Base-by-base conservation (phyloP, 1,284 basidiomycete species). In the Ustilago sp. region DNA sequence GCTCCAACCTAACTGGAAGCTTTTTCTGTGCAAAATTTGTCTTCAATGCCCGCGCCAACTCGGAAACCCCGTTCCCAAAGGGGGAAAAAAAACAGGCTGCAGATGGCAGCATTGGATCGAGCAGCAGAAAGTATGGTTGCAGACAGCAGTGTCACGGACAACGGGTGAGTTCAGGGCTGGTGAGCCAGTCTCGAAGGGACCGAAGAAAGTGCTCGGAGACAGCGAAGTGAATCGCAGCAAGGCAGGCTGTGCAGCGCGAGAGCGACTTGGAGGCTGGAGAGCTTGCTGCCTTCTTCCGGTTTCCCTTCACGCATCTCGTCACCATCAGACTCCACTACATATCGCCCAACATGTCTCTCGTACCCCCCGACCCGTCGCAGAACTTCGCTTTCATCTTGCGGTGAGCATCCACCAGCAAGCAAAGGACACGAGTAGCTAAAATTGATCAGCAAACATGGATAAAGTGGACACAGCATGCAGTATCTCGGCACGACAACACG, bases 351-450 rank as follows among this genome's bases (percentile, higher is more conserved):
- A 82, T 82, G 80, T 82, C 80, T 79, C 80, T 82, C 73, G 80
- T 80, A 57, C 77, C 80, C 67, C 83, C 83, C 61, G 84, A 85
- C 81, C 83, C 83, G 63, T 85, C 84, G 73, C 82, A 84, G 80
- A 80, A 85, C 75, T 85, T 85, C 70, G 82, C 83, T 65, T 84
- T 85, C 82, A 85, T 85, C 70, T 74, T 85, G 79, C 84, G 82
- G 81, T 83, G 63, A 79, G 77, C 73, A 75, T 73, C 62, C 58
- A 48, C 58, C 53, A 41, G 32, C 52, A 58, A n/a, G 31, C 28
- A 38, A 38, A 34, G 47, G 43, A n/a, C 28, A 35, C 11, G 31
- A 63, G 61, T 56, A 63, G 39, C 38, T 48, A 28, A 4, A 50
- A 58, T 66, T 66, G 67, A 68, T 60, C 60, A 68, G 61, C 53